Evolutionary conservation across 2,329 filamentous ascomycete species (phyloP), one percentile per base, ranked within the genome.

Genomic region (Orbilia ellipsospora): DNA sequence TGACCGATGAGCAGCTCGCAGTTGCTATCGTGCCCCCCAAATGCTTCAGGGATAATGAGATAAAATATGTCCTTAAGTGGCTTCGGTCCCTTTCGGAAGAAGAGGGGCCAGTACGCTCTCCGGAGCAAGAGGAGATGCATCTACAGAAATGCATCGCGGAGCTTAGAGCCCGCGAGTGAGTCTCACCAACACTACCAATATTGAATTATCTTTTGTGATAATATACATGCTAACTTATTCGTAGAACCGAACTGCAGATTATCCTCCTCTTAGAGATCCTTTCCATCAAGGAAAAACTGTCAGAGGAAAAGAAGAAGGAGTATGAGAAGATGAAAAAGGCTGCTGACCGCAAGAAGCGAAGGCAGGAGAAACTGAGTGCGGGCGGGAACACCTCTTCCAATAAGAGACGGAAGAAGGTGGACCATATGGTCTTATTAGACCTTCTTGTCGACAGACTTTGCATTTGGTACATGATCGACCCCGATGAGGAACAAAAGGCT

Each of bases 191-290:
- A 7, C 31, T 6, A 6, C 2, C 5, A 36, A 36, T 36, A 36
- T 6, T 36, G 16, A 48, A 1, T 6, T 48, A 13, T 48, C 13
- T 48, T 48, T 12, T 48, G 13, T 48, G 44, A 48, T n/a, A 12
- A 48, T 4, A 48, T 48, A n/a, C 5, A 48, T 48, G 16, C 44
- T 48, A 48, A 48, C 16, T 48, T 13, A 18, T 3, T 12, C 50
- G 13, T 23, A 75, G 72, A 83, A 93, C 91, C 0, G 90, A 94
- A 79, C 83, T 94, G 45, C 92, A 95, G 80, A 88, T 94, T 82
- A 92, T 94, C 65, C 81, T 95, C 36, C 89, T 93, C 61, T 85
- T 95, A 4, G 92, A 95, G 80, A 88, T 93, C 15, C 83, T 94
- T 20, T 90, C 91, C 1, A 83, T 95, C 50, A 90, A 92, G 76